Evolutionary conservation across 805 yeast genomes (phyloP), one percentile per base, ranked within the genome.

Genomic region (Starmerella apis): DNA sequence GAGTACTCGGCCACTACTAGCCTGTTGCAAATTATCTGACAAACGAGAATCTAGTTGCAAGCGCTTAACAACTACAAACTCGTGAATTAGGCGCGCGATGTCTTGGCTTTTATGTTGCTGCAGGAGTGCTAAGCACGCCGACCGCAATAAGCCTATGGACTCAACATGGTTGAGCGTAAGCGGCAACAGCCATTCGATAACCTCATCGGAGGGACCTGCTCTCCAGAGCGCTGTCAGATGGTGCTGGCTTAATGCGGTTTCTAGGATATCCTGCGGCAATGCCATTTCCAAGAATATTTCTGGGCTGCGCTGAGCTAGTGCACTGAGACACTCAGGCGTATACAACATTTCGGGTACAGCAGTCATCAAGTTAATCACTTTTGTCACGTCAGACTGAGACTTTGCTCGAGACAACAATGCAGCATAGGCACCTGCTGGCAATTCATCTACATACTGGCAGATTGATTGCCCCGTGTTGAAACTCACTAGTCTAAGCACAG

Each of bases 141-240:
- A 38, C 6, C 55, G 46, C n/a, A 54, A 50, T 32, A 54, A 46
- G 18, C 47, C 35, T 22, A 47, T 25, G 1, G 53, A 46, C 33
- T 42, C 43, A 13, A 38, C 27, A n/a, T n/a, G 11, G 18, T 25
- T 19, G 13, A 38, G 14, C 4, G 56, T 53, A 33, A 48, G 30
- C 8, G 55, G 54, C 10, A 49, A 25, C n/a, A 55, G 52, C 58
- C 58, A 55, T n/a, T n/a, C 39, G 7, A 30, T n/a, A 3, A 50
- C 30, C 11, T 38, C 48, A 14, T 16, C 23, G 8, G 43, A 24
- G 25, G 49, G 54, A 16, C 19, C 37, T 2, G 50, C 50, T 4
- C 41, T 32, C 58, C 58, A 55, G 16, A 55, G 49, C 25, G 53
- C 43, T 19, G 42, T 22, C 20, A 51, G 42, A 13, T 46, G 53